Evolutionary conservation across 2,329 filamentous ascomycete genomes (phyloP), one percentile per base, ranked within the genome.

Genomic region (Nectriaceae sp.): DNA sequence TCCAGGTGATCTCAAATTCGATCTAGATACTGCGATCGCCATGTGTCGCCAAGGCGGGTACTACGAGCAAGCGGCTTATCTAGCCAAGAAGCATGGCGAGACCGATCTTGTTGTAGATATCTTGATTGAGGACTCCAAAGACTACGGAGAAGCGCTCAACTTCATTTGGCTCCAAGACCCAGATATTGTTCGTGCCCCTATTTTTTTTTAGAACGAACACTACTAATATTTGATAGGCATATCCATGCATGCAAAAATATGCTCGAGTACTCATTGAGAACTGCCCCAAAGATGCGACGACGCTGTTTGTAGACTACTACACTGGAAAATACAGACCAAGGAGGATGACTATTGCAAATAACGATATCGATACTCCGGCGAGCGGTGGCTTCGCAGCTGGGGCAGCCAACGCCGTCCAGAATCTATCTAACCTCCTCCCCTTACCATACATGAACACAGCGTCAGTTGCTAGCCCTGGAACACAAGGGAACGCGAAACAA

Each of bases 31-130:
- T 1, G 94, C 94, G 13, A 99, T 99, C 55, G 84, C 88, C 2
- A 97, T 99, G 91, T 99, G 94, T 65, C 84, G 95, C 21, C 94
- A 99, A 72, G 94, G 93, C 11, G 93, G 94, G 1, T 99, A 99
- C 69, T 96, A 87, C 62, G 92, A 97, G 50, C 95, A 99, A 74
- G 94, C 94, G 13, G 94, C 93, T 4, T 99, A 96, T 62, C 79
- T 99, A 31, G 94, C 95, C 5, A 89, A 91, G 49, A 93, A 97
- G 68, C 92, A 99, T 63, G 88, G 90, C 5, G 94, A 99, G 67
- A 90, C 90, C 55, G 91, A 96, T 49, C 76, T 97, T 50, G 94
- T 99, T 1, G 89, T 97, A 4, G 93, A 97, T 65, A 96, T 99
- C 40, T 69, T 99, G 43, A 92, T 99, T 42, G 94, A 99, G 65